These are phyloP conservation scores for Tulasnella sp. DNA, from an alignment of 768 basidiomycete species.

Conservation along the genomic window DNA sequence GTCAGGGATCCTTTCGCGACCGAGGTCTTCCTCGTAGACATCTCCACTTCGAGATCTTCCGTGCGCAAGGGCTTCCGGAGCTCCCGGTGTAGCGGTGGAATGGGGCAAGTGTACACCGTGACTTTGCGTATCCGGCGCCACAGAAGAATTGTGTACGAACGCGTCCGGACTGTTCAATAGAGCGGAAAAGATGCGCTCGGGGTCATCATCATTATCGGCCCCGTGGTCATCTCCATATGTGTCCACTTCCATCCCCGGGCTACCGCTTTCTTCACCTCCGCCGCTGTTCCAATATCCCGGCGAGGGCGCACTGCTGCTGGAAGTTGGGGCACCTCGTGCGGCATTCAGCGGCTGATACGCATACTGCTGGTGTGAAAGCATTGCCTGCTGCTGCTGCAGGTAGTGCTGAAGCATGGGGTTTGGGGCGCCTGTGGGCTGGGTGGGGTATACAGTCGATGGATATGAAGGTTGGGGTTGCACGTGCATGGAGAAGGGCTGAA, in stretches of 20 bases:
- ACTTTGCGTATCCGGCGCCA: neutral
- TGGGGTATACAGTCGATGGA: neutral
- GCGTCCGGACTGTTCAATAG: neutral
- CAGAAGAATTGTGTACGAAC: neutral
- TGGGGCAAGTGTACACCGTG: neutral
- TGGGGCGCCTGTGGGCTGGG: neutral
- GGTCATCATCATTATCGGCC: neutral
- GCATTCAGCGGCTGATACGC: neutral
- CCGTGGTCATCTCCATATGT: neutral
- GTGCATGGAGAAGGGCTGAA: neutral
- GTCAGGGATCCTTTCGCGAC: neutral
- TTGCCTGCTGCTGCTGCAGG: neutral
- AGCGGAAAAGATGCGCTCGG: neutral
- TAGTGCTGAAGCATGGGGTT: neutral
- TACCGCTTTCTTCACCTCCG: neutral
- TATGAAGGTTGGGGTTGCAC: neutral
- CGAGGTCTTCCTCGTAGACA: neutral
- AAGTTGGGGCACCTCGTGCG: neutral
- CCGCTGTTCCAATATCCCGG: neutral
- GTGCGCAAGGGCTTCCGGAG: neutral
- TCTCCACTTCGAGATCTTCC: neutral
- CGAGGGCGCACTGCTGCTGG: neutral
- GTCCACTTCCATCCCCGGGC: neutral
- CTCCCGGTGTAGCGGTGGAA: neutral
- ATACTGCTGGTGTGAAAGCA: neutral